A percentile compares a stretch with the other conserved stretches of the same genome.
These are phyloP conservation scores for Cordyceps farinosa DNA, from an alignment of 2,329 filamentous ascomycete genomes.

Conservation along the genomic window DNA sequence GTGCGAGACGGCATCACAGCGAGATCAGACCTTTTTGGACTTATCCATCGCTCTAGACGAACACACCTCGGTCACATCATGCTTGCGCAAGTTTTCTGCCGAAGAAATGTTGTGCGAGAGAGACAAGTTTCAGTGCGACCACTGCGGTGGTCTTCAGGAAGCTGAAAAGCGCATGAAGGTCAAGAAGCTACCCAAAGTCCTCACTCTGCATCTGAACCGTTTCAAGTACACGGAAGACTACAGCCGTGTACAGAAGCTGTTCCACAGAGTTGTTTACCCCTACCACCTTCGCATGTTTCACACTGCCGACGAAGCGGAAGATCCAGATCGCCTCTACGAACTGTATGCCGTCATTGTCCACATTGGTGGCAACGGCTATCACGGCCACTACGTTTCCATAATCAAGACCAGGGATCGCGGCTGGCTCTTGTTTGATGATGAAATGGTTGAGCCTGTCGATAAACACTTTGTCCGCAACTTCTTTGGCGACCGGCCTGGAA, in stretches of 20 bases:
- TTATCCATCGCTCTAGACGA: constrained; percentile 93
- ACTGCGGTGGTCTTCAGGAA: constrained; percentile 92
- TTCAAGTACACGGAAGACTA: constrained; percentile 99
- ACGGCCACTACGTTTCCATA: constrained; percentile 95
- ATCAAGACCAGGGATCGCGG: constrained; percentile 96
- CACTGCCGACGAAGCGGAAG: constrained; percentile 90
- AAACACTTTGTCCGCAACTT: constrained; percentile 96
- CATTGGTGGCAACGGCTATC: constrained; percentile 93
- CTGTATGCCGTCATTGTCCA: constrained; percentile 96
- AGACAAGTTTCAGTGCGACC: constrained; percentile 98
- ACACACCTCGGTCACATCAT: constrained; percentile 94
- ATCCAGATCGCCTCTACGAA: constrained; percentile 91
- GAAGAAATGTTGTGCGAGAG: constrained; percentile 98
- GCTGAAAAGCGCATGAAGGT: constrained; percentile 99
- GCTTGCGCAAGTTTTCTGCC: constrained; percentile 90
- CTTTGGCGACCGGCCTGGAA: constrained; percentile 86
- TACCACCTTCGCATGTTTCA: constrained; percentile 97
- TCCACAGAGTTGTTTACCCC: constrained; percentile 94
- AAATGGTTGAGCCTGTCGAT: constrained; percentile 97
- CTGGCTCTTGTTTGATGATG: constrained; percentile 95
- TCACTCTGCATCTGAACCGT: constrained; percentile 89
- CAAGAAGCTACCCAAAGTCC: constrained; percentile 84
- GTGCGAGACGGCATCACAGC: constrained; percentile 90
- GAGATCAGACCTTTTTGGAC: constrained; percentile 94
- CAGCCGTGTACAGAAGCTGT: constrained; percentile 89